A percentile compares a stretch with the other conserved stretches of the same genome.
These are phyloP conservation scores for Boletus rubropictus DNA, from an alignment of 768 basidiomycete species.

Conservation along the genomic window DNA sequence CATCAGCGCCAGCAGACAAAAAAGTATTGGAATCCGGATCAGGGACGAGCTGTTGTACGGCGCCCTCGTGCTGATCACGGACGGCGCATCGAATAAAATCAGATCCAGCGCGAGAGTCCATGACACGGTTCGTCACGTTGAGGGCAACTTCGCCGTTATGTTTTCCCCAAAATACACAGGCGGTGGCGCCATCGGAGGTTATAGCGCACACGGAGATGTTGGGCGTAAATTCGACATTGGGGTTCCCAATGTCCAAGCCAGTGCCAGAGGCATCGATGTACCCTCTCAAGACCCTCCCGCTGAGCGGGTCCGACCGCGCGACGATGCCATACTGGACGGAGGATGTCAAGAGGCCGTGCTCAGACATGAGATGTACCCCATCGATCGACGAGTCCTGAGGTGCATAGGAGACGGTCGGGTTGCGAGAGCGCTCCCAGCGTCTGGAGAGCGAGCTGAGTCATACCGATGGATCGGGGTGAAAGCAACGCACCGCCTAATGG, in stretches of 20 bases:
- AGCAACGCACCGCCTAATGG: slow-evolving; percentile 44
- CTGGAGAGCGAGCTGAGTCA: slow-evolving; percentile 34
- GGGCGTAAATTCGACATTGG: slow-evolving; percentile 68
- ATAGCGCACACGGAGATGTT: slow-evolving; percentile 57
- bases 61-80: slow-evolving; percentile 59
- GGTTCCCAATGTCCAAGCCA: slow-evolving; percentile 61
- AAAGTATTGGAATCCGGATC: slow-evolving; percentile 34
- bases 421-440: slow-evolving; percentile 65
- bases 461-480: not conserved
- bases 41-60: slow-evolving; percentile 53
- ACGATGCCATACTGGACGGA: slow-evolving; percentile 67
- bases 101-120: slow-evolving; percentile 48
- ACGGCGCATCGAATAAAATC: slow-evolving; percentile 44
- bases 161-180: slow-evolving; percentile 70
- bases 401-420: slow-evolving; percentile 52
- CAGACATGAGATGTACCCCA: slow-evolving; percentile 54
- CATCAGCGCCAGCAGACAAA: slow-evolving; percentile 56
- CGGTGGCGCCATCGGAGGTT: slow-evolving; percentile 58
- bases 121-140: slow-evolving; percentile 49
- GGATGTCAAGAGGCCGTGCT: slow-evolving; percentile 49
- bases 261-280: slow-evolving; percentile 61
- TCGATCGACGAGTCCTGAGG: slow-evolving; percentile 58
- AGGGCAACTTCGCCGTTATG: slow-evolving; percentile 62
- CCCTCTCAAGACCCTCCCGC: slow-evolving; percentile 63
- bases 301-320: slow-evolving; percentile 65